Percentiles rank a stretch among this genome's conserved stretches.
These are phyloP conservation scores for Nannochloropsis gaditana DNA, from an alignment of 108 stramenopile species.

Conservation along the genomic window DNA sequence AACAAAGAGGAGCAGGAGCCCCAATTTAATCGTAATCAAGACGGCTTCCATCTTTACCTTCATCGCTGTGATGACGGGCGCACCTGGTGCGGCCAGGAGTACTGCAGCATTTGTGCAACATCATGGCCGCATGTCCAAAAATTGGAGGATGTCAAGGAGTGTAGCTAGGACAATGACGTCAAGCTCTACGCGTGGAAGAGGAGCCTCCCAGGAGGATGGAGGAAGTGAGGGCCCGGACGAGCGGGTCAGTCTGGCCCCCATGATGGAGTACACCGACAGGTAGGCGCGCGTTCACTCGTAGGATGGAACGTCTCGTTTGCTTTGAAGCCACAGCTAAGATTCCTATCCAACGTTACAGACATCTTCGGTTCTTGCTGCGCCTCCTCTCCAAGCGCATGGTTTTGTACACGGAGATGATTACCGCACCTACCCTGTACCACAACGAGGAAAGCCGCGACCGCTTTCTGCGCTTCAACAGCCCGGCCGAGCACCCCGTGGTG, in stretches of 20 bases:
- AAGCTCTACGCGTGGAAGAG: neutral
- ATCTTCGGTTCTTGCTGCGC: conserved; percentile 36
- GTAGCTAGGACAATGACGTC: neutral
- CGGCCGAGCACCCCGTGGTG: conserved; percentile 57
- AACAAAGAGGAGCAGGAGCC: too few relatives aligned
- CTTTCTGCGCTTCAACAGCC: neutral
- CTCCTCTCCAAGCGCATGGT: conserved; percentile 64
- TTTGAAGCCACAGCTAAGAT: too few relatives aligned
- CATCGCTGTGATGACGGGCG: too few relatives aligned
- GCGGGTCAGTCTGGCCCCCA: conserved; percentile 67
- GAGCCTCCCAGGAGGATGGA: neutral
- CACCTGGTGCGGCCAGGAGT: neutral
- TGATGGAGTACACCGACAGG: conserved; percentile 96
- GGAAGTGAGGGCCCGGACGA: neutral
- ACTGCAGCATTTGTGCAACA: neutral
- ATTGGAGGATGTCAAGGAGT: neutral
- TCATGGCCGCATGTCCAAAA: neutral
- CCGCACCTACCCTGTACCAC: conserved; percentile 70
- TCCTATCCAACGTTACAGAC: too few relatives aligned
- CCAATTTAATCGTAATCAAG: too few relatives aligned
- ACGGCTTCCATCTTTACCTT: too few relatives aligned
- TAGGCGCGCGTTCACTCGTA: conserved; percentile 62
- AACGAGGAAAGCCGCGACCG: neutral
- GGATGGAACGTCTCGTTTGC: too few relatives aligned
- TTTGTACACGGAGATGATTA: conserved; percentile 96